Base-by-base conservation (phyloP, 129 eudicot species). In the Flaveria sonorensis region DNA sequence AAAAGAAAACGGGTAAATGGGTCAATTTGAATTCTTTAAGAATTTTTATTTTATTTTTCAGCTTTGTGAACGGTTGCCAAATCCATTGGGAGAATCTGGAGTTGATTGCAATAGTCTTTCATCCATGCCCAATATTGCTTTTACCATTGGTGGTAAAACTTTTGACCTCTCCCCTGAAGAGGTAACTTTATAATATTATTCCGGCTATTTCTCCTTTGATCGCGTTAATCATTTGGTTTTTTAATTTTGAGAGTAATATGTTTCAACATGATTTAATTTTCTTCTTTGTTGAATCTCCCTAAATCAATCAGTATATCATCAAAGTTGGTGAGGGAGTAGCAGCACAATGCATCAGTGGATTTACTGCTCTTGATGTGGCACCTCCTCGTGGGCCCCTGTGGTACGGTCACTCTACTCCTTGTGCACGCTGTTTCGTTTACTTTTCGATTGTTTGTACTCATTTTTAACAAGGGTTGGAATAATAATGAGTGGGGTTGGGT, bases 311-410 rank as follows among this genome's bases (percentile, higher is more conserved):
- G 98, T 93, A 90, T 79, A 69, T 93, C 40, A 85, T 93, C 40
- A 93, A 90, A 85, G 85, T 93, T 6, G 96, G 98, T 8, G 95
- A 93, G 79, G 98, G 98, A 45, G 57, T 82, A 45, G 69, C 73
- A 24, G 89, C 98, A 19, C 95, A 93, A 78, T 93, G 98, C 87
- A 90, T 93, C 26, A 90, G 96, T 67, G 98, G 98, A 68, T 93
- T 93, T 73, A 90, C 91, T 55, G 89, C 89, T 43, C 30, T 90
- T 70, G 98, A 93, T 74, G 65, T 93, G 65, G 85, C 98, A 18
- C 98, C 98, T 69, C 96, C 96, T 50, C 91, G 83, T 68, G 96
- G 96, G 24, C 98, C 96, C 47, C 95, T 93, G 16, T 93, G 98
- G 98, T 93, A 90, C 47, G 14, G 21, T 67, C 24, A 28, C 21